These are phyloP conservation scores for Beta lomatogona DNA, from an alignment of 179 eudicot genomes.

Conservation along the genomic window DNA sequence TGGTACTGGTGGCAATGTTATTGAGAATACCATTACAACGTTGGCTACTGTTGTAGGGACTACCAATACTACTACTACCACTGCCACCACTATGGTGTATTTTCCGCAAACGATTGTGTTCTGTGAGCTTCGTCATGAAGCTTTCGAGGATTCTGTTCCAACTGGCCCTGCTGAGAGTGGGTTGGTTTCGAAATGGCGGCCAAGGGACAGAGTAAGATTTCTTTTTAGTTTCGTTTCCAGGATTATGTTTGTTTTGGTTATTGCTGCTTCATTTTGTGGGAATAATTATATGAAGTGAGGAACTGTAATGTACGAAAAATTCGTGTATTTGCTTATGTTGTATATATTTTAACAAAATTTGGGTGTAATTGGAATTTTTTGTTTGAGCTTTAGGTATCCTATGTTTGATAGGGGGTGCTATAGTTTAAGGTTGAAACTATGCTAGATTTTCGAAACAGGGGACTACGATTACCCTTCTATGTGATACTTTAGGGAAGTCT, in stretches of 20 bases:
- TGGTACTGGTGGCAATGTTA: conserved; percentile 15
- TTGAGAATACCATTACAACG: conserved; percentile 29
- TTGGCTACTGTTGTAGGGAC: conserved; percentile 16
- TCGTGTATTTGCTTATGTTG: not conserved
- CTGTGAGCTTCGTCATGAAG: conserved; percentile 83
- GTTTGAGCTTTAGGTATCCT: not conserved
- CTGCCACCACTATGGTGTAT: conserved; percentile 68
- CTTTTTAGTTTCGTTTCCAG: not conserved
- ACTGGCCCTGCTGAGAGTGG: conserved; percentile 89
- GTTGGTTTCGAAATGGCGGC: conserved; percentile 92
- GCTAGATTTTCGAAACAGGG: not conserved
- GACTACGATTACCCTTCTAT: not conserved
- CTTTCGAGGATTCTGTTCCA: conserved; percentile 64
- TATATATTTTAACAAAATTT: too few species aligned
- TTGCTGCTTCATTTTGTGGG: too few species aligned
- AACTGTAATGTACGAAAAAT: not conserved
- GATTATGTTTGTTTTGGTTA: not conserved
- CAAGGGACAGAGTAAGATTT: conserved; percentile 74
- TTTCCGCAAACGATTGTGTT: conserved; percentile 76
- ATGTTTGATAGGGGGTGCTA: not conserved
- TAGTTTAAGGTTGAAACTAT: not conserved
- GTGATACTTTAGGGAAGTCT: not conserved
- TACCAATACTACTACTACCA: conserved; percentile 10
- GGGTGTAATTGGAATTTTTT: not conserved
- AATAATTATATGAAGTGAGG: not conserved